These are phyloP conservation scores for Globisporangium iwayamae DNA, from an alignment of 352 stramenopile genomes.

Conservation along the genomic window DNA sequence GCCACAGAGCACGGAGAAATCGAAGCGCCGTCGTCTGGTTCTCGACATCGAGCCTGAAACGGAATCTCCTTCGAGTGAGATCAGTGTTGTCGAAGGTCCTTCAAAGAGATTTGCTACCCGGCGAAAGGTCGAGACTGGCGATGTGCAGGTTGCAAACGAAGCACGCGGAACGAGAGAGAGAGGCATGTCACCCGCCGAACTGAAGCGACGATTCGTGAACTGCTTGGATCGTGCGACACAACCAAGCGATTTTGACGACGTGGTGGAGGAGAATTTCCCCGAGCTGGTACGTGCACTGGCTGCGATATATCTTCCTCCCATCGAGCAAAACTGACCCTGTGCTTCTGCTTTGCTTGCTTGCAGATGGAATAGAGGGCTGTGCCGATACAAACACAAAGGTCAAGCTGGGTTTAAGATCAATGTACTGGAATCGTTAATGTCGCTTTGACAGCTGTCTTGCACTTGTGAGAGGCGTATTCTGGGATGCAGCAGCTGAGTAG, in stretches of 20 bases:
- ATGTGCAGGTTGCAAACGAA: not conserved
- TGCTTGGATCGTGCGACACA: constrained; percentile 12
- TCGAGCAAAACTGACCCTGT: not conserved
- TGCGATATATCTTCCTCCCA: not conserved
- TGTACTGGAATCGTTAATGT: not conserved
- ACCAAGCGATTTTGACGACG: constrained; percentile 29
- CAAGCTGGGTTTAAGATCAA: not conserved
- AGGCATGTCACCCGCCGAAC: constrained; percentile 4
- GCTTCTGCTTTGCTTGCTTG: not conserved
- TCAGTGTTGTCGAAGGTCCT: not conserved
- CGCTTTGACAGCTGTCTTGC: not conserved
- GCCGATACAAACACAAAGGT: not conserved
- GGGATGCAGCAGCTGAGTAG: constrained; percentile 2
- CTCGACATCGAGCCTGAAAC: constrained; percentile 10
- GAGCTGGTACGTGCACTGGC: constrained; percentile 25
- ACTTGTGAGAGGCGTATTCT: not conserved
- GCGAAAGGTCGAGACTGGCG: constrained; percentile 1
- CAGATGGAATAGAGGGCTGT: constrained; percentile 3
- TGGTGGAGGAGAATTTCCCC: constrained; percentile 37
- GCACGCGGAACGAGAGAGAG: constrained; percentile 2
- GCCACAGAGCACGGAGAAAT: not conserved
- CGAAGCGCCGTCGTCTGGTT: constrained; percentile 21
- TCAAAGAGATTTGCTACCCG: not conserved
- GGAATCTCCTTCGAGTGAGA: constrained; percentile 14
- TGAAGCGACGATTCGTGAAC: constrained; percentile 17